Evolutionary conservation across 495 filamentous ascomycete genomes (phyloP), one percentile per base, ranked within the genome.

Genomic region (Hypomontagnella submonticulosa): DNA sequence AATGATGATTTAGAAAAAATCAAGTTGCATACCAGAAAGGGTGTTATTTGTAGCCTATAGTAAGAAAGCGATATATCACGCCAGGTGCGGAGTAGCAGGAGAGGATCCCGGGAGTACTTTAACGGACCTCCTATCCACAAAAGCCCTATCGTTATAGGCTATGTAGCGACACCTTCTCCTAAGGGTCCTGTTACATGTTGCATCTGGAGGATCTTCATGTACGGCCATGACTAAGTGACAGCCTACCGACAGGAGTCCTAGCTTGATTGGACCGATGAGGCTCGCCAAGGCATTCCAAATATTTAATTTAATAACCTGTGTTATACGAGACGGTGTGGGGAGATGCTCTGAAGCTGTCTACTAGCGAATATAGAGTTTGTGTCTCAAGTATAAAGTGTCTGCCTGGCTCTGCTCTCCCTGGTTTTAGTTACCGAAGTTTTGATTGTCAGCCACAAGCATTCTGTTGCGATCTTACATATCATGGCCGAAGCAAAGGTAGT

Each of bases 401-500:
- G 42, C 11, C 33, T 32, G 11, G n/a, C 9, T 38, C 16, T 30
- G 4, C 1, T 4, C 15, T 12, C 16, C 11, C 36, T 33, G 12
- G 13, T 41, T n/a, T n/a, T 32, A n/a, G 2, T 19, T 18, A 3
- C 15, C 16, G 40, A 8, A 2, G 30, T 19, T 19, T 20, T 13
- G 27, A 30, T 12, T 27, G 37, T 54, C 12, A 15, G 3, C 15
- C 50, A 15, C 12, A 34, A 7, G 13, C 5, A 46, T 33, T 44
- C 12, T 33, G 10, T 20, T 10, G 8, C 15, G 1, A 16, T 19
- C 34, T 23, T 20, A 48, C 7, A 43, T n/a, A 11, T 34, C 27
- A 66, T 66, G 62, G 11, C 55, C 4, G 56, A 66, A 55, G 16
- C 5, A 19, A 50, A 60, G 16, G 56, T 66, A 50, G 42, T 66